phyloP scores from a whole-genome alignment of 345 rosid species.

The Populus pruinosa region DNA sequence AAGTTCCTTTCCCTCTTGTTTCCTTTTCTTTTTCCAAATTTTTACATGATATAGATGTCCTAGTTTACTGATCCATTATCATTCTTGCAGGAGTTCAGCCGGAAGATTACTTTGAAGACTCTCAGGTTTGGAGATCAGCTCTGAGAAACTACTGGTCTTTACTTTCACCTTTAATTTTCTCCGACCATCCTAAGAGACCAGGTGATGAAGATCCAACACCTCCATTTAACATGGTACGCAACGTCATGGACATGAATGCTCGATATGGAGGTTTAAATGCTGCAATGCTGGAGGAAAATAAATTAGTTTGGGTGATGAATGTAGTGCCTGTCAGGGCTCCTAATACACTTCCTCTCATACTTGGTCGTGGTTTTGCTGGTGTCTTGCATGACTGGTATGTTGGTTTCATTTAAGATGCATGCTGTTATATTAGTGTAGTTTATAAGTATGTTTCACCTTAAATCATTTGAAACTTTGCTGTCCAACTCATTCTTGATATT shows the following conservation, averaged over 20 bases:
- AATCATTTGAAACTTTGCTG: background rate
- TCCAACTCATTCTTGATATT: background rate
- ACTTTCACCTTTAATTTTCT: conserved; percentile 90
- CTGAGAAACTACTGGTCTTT: conserved; percentile 89
- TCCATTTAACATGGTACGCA: conserved; percentile 93
- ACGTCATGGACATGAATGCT: conserved; percentile 99
- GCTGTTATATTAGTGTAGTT: background rate
- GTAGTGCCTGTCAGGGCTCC: conserved; percentile 76
- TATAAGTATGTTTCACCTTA: background rate
- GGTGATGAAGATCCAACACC: conserved; percentile 98
- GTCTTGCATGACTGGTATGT: conserved; percentile 87
- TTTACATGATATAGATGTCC: background rate
- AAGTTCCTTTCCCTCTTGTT: background rate
- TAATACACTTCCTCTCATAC: conserved; percentile 79
- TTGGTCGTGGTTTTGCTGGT: conserved; percentile 87
- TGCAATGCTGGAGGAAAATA: conserved; percentile 68
- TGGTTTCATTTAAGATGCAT: background rate
- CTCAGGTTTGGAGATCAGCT: conserved; percentile 68
- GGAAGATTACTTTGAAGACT: conserved; percentile 72
- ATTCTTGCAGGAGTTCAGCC: conserved; percentile 60
- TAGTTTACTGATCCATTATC: conserved; percentile 24
- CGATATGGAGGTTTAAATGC: conserved; percentile 78
- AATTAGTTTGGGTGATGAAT: conserved; percentile 93
- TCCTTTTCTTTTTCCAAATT: background rate
- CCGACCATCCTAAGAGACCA: conserved; percentile 99